These are phyloP conservation scores for Phytophthora pistaciae DNA, from an alignment of 352 stramenopile species.

Conservation along the genomic window DNA sequence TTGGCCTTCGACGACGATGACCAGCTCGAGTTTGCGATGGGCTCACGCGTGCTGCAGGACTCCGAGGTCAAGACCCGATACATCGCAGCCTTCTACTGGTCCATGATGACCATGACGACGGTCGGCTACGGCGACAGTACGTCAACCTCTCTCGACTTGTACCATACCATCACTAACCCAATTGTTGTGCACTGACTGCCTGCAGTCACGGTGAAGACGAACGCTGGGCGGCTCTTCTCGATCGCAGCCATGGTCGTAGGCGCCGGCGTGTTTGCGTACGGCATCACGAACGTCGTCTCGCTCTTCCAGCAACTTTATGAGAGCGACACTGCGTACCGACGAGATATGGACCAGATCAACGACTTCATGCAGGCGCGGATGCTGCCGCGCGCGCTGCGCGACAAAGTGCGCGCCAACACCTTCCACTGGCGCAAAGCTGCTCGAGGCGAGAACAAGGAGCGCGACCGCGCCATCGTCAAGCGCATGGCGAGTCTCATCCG, in stretches of 20 bases:
- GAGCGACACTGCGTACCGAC: slow-evolving; percentile 66
- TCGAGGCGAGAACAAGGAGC: slow-evolving; percentile 68
- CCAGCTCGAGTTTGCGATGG: slow-evolving; percentile 56
- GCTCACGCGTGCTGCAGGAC: slow-evolving; percentile 53
- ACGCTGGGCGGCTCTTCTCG: slow-evolving; percentile 71
- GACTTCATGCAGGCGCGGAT: slow-evolving; percentile 74
- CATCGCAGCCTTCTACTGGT: slow-evolving; percentile 87
- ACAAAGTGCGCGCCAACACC: slow-evolving; percentile 84
- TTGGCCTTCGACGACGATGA: slow-evolving; percentile 68
- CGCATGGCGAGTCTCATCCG: slow-evolving; percentile 82
- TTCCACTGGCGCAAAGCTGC: slow-evolving; percentile 83
- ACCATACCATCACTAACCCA: not conserved
- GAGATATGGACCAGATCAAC: slow-evolving; percentile 85
- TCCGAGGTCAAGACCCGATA: slow-evolving; percentile 69
- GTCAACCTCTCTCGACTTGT: slow-evolving; percentile 11
- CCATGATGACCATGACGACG: slow-evolving; percentile 89
- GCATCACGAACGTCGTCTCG: slow-evolving; percentile 85
- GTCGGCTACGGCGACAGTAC: slow-evolving; percentile 83
- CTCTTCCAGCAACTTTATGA: slow-evolving; percentile 84
- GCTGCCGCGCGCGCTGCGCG: slow-evolving; percentile 69
- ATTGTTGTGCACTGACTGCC: not conserved
- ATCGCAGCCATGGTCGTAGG: slow-evolving; percentile 80
- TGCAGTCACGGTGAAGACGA: slow-evolving; percentile 76
- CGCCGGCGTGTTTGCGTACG: slow-evolving; percentile 86
- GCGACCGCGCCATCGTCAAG: slow-evolving; percentile 69